Base-by-base conservation (phyloP, 2,329 filamentous ascomycete genomes). In the Trichoderma guizhouense region DNA sequence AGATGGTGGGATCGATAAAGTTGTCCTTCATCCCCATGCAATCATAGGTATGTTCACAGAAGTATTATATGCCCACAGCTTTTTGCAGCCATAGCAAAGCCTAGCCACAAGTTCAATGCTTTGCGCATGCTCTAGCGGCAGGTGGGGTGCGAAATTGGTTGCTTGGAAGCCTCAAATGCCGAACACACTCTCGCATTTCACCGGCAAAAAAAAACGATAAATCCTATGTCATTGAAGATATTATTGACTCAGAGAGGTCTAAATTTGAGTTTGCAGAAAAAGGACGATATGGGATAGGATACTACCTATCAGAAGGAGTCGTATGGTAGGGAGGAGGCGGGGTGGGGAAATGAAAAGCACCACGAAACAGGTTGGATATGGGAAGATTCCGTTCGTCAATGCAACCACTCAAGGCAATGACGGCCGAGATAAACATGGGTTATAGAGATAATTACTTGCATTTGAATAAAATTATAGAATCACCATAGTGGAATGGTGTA, bases 31-130 rank as follows among this genome's bases (percentile, higher is more conserved):
- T 43, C 3, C 18, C 15, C 15, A 43, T 43, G 39, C 7, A 9
- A n/a, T n/a, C 18, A 5, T 43, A 43, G 18, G 18, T 43, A 43
- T n/a, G 15, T n/a, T 43, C 7, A 43, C 39, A 43, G 39, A 43
- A 43, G 39, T 43, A 43, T n/a, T 9, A n/a, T 3, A 43, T 9
- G 39, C 15, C 15, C 15, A 43, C 39, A n/a, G 39, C 39, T 83
- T 0, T 80, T 82, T 65, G 7, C 18, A 43, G 15, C 15, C 39
- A n/a, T n/a, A 43, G 39, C 15, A 43, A 43, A 43, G 39, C 39
- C 39, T 18, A 43, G 36, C 39, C 39, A n/a, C 39, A n/a, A 43
- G 15, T 43, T n/a, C 39, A 43, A 43, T 43, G 15, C 39, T 43
- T 43, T n/a, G 39, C 7, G 7, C 39, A 43, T 43, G 39, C 39